A percentile compares a stretch with the other conserved stretches of the same genome.
phyloP scores from a whole-genome alignment of 371 early-diverging fungal species.

The Capniomyces stellatus region DNA sequence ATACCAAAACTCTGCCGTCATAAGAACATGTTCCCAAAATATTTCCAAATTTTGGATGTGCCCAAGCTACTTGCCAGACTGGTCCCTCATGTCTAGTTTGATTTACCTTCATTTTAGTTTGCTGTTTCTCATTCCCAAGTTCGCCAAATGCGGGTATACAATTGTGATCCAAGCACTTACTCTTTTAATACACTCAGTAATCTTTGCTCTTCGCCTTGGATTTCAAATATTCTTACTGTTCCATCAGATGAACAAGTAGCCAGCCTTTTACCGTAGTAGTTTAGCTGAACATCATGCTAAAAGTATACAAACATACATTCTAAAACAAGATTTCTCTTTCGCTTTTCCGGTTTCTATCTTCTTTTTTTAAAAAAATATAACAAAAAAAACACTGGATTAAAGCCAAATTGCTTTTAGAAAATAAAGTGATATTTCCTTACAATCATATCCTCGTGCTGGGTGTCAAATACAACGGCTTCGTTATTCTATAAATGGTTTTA shows the following conservation, averaged over 20 bases:
- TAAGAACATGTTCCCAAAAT: constrained; percentile 92
- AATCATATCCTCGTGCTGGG: constrained; percentile 27
- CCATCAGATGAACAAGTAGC: constrained; percentile 96
- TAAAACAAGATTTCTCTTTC: background rate
- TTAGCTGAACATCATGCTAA: constrained; percentile 90
- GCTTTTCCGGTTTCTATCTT: background rate
- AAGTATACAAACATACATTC: background rate
- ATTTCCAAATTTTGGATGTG: constrained; percentile 92
- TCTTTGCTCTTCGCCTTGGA: constrained; percentile 58
- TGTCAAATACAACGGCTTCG: constrained; percentile 14
- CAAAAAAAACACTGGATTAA: no score
- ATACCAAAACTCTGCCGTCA: constrained; percentile 84
- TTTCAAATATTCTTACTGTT: constrained; percentile 78
- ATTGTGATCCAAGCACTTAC: constrained; percentile 20
- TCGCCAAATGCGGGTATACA: background rate
- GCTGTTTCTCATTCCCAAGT: background rate
- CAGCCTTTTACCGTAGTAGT: constrained; percentile 90
- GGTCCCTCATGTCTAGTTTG: constrained; percentile 74
- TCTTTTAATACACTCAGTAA: constrained; percentile 60
- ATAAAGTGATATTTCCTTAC: constrained; percentile 7
- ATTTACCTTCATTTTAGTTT: constrained; percentile 1
- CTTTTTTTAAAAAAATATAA: no score
- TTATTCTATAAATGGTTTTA: background rate
- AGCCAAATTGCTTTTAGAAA: background rate
- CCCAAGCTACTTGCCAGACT: constrained; percentile 99